Evolutionary conservation across 805 yeast genomes (phyloP), one percentile per base, ranked within the genome.

Genomic region (Huiozyma sinensis): DNA sequence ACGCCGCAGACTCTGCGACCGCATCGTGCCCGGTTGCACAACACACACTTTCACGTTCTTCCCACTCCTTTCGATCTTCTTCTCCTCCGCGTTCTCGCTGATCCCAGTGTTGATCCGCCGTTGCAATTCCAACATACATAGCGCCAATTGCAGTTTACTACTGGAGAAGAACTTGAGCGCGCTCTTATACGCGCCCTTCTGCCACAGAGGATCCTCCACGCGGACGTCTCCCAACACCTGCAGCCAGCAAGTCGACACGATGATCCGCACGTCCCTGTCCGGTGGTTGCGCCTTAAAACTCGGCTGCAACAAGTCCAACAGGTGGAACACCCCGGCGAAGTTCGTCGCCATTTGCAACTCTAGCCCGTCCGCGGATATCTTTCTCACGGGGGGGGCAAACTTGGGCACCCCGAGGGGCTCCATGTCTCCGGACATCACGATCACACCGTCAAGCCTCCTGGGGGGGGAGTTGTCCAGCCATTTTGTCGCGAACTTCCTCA

Each of bases 391-490:
- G 32, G 41, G 44, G 2, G 54, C 43, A 7, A 53, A 24, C 28
- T 47, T 44, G 9, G 59, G 57, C 2, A 58, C 43, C 17, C 83
- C 80, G 39, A 76, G 70, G 0, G 98, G 97, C 44, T 79, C 67
- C 47, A 79, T 70, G 43, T 86, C 89, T 6, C 85, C 89, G 2
- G 97, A 96, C 65, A 88, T 79, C 56, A 95, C 84, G 1, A 92
- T 63, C 29, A 92, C 75, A 45, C 95, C 95, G 63, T 92, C 99
- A 38, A 92, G 68, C 44, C 99, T 66, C 54, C 99, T 72, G 8
- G 96, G 92, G 3, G 96, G 95, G 31, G 79, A 68, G 56, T 84
- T 88, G 61, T 92, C 95, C 47, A 92, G 70, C 97, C 97, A 92
- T 47, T 73, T 79, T 1, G 97, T 89, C 29, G 96, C 97, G 68